Conservation (phyloP, 2,329 filamentous ascomycete genomes). For the Cladobotryum mycophilum region DNA sequence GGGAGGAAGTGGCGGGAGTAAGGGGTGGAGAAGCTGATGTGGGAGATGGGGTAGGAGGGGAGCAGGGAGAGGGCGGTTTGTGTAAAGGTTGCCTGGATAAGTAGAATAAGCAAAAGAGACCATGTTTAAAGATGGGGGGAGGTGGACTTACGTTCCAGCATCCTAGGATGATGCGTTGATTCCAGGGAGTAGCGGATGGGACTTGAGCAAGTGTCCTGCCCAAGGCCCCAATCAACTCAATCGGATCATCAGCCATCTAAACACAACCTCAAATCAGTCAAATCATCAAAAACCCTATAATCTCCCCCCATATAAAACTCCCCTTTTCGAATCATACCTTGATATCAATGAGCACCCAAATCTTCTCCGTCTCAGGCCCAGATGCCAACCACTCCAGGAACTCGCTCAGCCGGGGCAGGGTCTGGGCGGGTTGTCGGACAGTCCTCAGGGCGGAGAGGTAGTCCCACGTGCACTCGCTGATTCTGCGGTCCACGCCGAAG, state of each 20-base stretch:
- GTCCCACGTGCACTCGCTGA: conserved; percentile 71
- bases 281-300: neutral
- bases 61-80: conserved; percentile 55
- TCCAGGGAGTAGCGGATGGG: conserved; percentile 54
- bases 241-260: conserved; percentile 62
- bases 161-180: conserved; percentile 67
- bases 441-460: conserved; percentile 66
- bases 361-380: conserved; percentile 46
- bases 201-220: conserved; percentile 55
- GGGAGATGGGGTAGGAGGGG: conserved; percentile 56
- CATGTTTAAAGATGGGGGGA: neutral
- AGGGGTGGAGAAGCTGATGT: conserved; percentile 59
- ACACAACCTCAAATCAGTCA: neutral
- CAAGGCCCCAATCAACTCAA: conserved; percentile 64
- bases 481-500: conserved; percentile 66
- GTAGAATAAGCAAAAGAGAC: neutral
- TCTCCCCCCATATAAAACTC: neutral
- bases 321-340: conserved; percentile 49
- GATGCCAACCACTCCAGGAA: conserved; percentile 64
- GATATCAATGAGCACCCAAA: conserved; percentile 84
- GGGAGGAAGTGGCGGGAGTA: conserved; percentile 67
- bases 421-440: conserved; percentile 57
- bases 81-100: conserved; percentile 59
- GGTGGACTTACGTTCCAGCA: conserved; percentile 62
- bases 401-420: conserved; percentile 69